Percentiles rank a stretch among this genome's conserved stretches.
These are phyloP conservation scores for Penicillium sp. DNA, from an alignment of 2,329 filamentous ascomycete genomes.

Conservation along the genomic window DNA sequence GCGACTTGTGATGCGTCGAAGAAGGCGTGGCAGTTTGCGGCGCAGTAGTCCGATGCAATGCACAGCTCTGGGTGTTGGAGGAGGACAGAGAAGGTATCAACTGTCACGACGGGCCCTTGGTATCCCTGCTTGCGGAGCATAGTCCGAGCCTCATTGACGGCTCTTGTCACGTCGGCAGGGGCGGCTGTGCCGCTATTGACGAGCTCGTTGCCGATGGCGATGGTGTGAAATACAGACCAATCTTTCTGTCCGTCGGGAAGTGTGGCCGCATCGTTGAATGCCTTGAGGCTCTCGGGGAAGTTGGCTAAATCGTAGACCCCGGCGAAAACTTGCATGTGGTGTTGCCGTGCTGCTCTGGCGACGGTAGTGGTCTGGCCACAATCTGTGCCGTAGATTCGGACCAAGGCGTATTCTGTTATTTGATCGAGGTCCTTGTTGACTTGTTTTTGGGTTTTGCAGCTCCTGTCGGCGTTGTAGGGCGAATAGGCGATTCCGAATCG, in stretches of 20 bases:
- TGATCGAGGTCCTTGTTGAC: constrained; percentile 66
- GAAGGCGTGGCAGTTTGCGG: constrained; percentile 81
- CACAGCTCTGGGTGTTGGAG: constrained; percentile 70
- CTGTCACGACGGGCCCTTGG: constrained; percentile 71
- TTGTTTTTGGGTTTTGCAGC: constrained; percentile 67
- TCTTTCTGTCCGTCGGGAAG: constrained; percentile 46
- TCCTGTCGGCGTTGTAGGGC: constrained; percentile 57
- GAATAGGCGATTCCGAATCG: constrained; percentile 59
- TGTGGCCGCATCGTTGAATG: constrained; percentile 61
- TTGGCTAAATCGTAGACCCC: constrained; percentile 69
- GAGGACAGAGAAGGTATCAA: constrained; percentile 76
- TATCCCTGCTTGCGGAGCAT: constrained; percentile 66
- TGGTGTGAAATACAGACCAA: constrained; percentile 70
- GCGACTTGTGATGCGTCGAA: constrained; percentile 69
- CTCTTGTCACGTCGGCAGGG: constrained; percentile 56
- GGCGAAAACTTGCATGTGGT: constrained; percentile 70
- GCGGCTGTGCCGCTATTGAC: constrained; percentile 65
- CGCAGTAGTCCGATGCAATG: constrained; percentile 72
- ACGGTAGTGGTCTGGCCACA: constrained; percentile 71
- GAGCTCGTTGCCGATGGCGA: constrained; percentile 79
- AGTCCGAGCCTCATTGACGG: constrained; percentile 59
- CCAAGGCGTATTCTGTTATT: constrained; percentile 60
- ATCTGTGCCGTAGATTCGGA: constrained; percentile 80
- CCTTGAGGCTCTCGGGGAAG: constrained; percentile 59
- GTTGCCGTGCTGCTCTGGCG: constrained; percentile 63